Conservation (phyloP, 2,329 filamentous ascomycete genomes). For the Xylaria digitata region DNA sequence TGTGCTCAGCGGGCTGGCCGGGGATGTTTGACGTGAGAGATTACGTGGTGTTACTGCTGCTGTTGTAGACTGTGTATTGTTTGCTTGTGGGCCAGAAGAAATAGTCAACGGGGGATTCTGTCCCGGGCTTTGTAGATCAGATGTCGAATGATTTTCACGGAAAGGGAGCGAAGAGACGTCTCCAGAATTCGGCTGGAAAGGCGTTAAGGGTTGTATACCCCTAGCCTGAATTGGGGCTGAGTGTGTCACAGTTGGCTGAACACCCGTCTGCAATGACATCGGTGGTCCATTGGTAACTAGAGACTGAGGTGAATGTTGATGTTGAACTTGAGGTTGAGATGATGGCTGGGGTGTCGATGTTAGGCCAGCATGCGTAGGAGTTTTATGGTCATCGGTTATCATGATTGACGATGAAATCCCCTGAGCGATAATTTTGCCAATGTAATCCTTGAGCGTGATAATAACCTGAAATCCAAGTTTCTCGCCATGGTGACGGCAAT, state of each 20-base stretch:
- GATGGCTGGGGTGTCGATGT: conserved; percentile 25
- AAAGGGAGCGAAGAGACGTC: conserved; percentile 57
- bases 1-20: conserved; percentile 71
- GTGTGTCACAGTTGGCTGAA: conserved; percentile 26
- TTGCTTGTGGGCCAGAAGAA: conserved; percentile 43
- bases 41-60: conserved; percentile 64
- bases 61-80: conserved; percentile 55
- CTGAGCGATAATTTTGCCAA: conserved; percentile 82
- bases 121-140: conserved; percentile 71
- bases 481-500: conserved; percentile 94
- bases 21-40: conserved; percentile 79
- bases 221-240: conserved; percentile 20
- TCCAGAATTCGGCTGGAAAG: conserved; percentile 50
- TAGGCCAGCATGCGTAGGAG: conserved; percentile 50
- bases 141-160: conserved; percentile 68
- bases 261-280: conserved; percentile 24
- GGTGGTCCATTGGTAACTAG: conserved; percentile 15
- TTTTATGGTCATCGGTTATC: conserved; percentile 99
- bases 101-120: conserved; percentile 58
- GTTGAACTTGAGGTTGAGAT: conserved; percentile 33
- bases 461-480: conserved; percentile 94
- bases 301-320: conserved; percentile 31
- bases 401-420: conserved; percentile 89
- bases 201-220: conserved; percentile 17
- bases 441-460: conserved; percentile 89